A percentile compares a stretch with the other conserved stretches of the same genome.
These are phyloP conservation scores for Alternaria sp. DNA, from an alignment of 2,329 filamentous ascomycete genomes.

Conservation along the genomic window DNA sequence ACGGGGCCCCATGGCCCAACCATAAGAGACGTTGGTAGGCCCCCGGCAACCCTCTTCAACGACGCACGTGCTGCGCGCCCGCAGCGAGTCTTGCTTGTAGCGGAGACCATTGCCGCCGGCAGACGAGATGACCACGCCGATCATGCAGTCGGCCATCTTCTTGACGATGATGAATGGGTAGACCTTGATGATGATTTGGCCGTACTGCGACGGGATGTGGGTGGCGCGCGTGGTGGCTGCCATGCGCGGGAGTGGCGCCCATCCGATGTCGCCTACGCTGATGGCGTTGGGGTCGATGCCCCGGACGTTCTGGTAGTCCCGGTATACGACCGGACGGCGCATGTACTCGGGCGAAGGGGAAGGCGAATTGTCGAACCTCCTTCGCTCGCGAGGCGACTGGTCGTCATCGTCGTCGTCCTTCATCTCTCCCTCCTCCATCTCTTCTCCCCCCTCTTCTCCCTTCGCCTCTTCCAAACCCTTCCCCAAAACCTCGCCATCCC, in stretches of 20 bases:
- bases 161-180: not conserved
- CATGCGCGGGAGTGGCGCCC: not conserved
- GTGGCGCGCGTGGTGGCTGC: not conserved
- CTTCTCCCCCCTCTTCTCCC: not conserved
- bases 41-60: no score
- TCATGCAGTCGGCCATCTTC: constrained; percentile 1
- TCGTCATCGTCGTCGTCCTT: not conserved
- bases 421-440: not conserved
- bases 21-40: not conserved
- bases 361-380: no score
- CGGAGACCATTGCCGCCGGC: not conserved
- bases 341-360: no score
- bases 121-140: not conserved
- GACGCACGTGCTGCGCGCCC: not conserved
- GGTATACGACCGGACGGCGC: no score
- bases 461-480: not conserved
- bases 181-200: not conserved
- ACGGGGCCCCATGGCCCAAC: not conserved
- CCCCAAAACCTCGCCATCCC: not conserved
- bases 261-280: not conserved
- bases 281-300: not conserved
- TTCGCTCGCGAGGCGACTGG: no score
- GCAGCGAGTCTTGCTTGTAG: not conserved
- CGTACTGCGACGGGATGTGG: not conserved
- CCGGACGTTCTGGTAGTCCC: no score